Evolutionary conservation across 495 filamentous ascomycete genomes (phyloP), one percentile per base, ranked within the genome.

Genomic region (Eremomyces bilateralis): DNA sequence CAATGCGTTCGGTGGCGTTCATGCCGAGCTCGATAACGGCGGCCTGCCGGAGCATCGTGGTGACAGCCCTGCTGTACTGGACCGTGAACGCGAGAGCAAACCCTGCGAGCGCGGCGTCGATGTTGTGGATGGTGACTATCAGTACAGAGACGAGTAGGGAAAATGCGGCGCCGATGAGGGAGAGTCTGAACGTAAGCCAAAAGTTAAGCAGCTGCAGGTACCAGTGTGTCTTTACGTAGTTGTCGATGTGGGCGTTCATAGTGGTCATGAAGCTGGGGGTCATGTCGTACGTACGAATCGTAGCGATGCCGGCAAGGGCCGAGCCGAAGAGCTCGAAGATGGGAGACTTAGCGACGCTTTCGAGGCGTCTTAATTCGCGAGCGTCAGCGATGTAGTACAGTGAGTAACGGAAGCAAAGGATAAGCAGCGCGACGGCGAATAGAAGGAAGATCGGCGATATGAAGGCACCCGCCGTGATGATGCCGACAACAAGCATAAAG

Each of bases 1-100:
- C 59, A 27, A 91, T 72, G 15, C 81, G 62, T 56, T 91, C 81
- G 0, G 74, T 71, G 15, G 78, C 69, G 39, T 88, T 91, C 78
- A 91, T 85, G 43, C 76, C 67, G 5, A 88, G 57, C 42, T 91
- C 80, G 0, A 73, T 46, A 36, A 68, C 69, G 3, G 71, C 62
- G 45, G 74, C 78, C 11, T 62, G 50, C 0, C 73, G 61, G 20
- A 78, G 58, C 0, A 63, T 59, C 64, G 64, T 69, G 39, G 70
- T 67, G 36, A 81, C 53, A 19, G 53, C 45, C 38, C 36, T 31
- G 1, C 61, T 57, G 42, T 61, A 70, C 39, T 71, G 61, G 29
- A 65, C 59, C 1, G 62, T 64, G 39, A 72, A 76, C 28, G 49
- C 54, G 27, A 82, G 53, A 8, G 79, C 78, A 40, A 91, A 91